These are phyloP conservation scores for Tricholoma bakamatsutake DNA, from an alignment of 768 basidiomycete species.

Conservation along the genomic window DNA sequence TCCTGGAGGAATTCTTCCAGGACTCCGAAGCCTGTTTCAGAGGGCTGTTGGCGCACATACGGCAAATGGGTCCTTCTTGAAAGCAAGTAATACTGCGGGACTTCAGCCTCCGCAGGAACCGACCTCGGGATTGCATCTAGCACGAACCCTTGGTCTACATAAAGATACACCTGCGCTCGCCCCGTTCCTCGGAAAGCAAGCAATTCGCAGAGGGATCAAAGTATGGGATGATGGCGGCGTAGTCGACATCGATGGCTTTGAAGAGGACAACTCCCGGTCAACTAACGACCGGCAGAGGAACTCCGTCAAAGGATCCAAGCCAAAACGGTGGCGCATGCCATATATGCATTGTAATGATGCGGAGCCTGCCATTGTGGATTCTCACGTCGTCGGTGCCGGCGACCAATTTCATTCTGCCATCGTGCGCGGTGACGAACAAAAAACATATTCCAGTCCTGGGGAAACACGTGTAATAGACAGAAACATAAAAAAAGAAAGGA, in stretches of 20 bases:
- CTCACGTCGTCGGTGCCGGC: neutral
- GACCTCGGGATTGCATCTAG: conserved; percentile 22
- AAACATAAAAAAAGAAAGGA: neutral
- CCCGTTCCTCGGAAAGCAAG: conserved; percentile 39
- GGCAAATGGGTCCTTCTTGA: neutral
- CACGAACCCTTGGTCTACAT: conserved; percentile 41
- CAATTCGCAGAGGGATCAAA: conserved; percentile 35
- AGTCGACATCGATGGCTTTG: conserved; percentile 31
- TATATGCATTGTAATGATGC: conserved; percentile 28
- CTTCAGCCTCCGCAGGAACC: neutral
- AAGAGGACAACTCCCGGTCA: neutral
- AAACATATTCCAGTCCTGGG: neutral
- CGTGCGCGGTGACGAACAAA: neutral
- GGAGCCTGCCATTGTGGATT: neutral
- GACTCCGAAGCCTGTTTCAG: conserved; percentile 42
- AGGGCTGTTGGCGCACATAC: conserved; percentile 35
- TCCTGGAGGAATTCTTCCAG: conserved; percentile 37
- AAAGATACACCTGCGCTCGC: conserved; percentile 46
- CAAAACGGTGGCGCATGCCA: conserved; percentile 30
- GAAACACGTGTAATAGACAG: no score
- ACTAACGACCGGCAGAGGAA: neutral
- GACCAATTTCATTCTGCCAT: neutral
- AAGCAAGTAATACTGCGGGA: neutral
- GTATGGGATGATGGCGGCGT: conserved; percentile 29
- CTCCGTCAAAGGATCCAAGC: neutral